Evolutionary conservation across 805 yeast genomes (phyloP), one percentile per base, ranked within the genome.

Genomic region (Kregervanrija delftensis): DNA sequence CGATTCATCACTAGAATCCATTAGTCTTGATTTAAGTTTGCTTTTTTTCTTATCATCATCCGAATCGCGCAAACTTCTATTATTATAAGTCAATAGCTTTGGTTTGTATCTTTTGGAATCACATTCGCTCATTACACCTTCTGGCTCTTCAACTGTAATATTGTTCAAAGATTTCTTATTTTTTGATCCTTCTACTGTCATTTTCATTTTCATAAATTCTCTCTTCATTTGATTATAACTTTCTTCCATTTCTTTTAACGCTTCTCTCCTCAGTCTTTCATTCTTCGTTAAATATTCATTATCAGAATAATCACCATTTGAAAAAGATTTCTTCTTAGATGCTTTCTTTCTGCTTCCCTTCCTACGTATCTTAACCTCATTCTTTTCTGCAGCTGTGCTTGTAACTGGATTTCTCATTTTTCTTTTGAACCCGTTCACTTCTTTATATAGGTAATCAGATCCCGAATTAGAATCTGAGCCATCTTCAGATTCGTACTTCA

Each of bases 141-240:
- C 43, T 38, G 35, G 35, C 14, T 40, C 43, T 34, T 40, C 43
- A 34, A 40, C 16, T 8, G 35, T 40, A 10, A 34, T 35, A 2
- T 40, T 39, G 13, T 22, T 17, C 12, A 8, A n/a, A 8, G 37
- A n/a, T 16, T 17, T 22, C 5, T 17, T 30, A 16, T 33, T 4
- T 11, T 33, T 17, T 8, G 5, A n/a, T 12, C 30, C 12, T 5
- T 39, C 28, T 6, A 22, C 6, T 22, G 28, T 13, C 35, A 39
- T 16, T 10, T 33, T 31, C 37, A 33, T 22, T 10, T 16, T 17
- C 11, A 17, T 2, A 28, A 40, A 33, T 32, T 34, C 28, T 11
- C 34, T 14, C n/a, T 10, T 40, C 33, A 22, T 22, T 14, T 40
- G 35, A 3, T 28, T 17, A 33, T 40, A 34, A 4, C 22, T n/a